Evolutionary conservation across 2,329 filamentous ascomycete genomes (phyloP), one percentile per base, ranked within the genome.

Genomic region (Lachnellula suecica): DNA sequence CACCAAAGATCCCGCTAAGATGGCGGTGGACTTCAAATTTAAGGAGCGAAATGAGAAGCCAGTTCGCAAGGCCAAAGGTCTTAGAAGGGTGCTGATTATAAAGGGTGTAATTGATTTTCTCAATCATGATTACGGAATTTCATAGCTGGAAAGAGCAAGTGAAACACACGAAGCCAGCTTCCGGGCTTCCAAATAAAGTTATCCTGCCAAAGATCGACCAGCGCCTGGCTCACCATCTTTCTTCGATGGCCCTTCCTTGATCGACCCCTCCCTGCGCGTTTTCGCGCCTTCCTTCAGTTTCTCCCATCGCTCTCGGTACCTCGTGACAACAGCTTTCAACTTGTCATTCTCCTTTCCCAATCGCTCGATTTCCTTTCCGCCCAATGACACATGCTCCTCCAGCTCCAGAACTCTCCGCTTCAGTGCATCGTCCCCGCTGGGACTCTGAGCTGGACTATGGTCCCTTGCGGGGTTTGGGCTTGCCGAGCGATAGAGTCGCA

Each of bases 281-380:
- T 74, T 79, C 2, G 85, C 85, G 1, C 82, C 82, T 43, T 84
- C 82, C 68, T 88, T 87, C 59, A 89, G 68, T 60, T 82, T 82
- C 68, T 88, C 84, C 83, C 84, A 89, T 53, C 83, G 78, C 51
- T 85, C 81, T 46, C 82, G 68, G 65, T 88, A 88, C 51, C 77
- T 71, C 0, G 70, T 74, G 13, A 86, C 68, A 6, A 80, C 76
- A 37, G 70, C 73, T 49, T 72, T 75, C 44, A 85, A 67, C 66
- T 83, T 84, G 60, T 83, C 79, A 53, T 85, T 83, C 59, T 85
- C 81, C 45, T 74, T 76, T 10, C 71, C 83, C 44, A 90, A 73
- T 43, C 79, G 79, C 44, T 87, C 83, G 61, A 85, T 79, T 58
- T 88, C 82, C 59, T 79, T 81, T 49, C 78, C 71, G 54, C 80